Percentiles rank a stretch among this genome's conserved stretches.
phyloP scores from a whole-genome alignment of 352 stramenopile genomes.

The Thalassiosira pacifica region DNA sequence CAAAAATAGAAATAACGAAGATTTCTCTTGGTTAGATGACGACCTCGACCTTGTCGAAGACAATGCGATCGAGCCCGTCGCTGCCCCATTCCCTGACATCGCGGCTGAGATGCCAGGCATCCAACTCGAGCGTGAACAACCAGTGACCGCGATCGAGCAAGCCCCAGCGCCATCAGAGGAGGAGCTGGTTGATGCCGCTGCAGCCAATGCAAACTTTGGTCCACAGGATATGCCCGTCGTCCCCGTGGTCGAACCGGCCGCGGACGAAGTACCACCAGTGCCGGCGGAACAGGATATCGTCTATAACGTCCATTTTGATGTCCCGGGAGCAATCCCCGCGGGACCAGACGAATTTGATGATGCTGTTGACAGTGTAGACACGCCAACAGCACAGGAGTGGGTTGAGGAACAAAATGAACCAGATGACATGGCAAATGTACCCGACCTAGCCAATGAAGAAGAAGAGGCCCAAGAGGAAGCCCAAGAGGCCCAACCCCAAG shows the following conservation, averaged over 20 bases:
- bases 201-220: neutral
- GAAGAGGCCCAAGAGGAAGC: neutral
- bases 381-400: neutral
- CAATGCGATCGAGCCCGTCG: neutral
- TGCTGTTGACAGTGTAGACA: neutral
- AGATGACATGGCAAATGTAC: neutral
- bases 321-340: neutral
- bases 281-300: slow-evolving; percentile 1
- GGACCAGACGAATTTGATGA: neutral
- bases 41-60: neutral
- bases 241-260: no score
- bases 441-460: neutral
- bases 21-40: slow-evolving; percentile 5
- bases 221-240: no score
- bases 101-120: neutral
- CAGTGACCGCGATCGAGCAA: neutral
- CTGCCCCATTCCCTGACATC: neutral
- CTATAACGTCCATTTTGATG: neutral
- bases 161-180: neutral
- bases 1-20: neutral
- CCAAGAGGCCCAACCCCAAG: neutral
- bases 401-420: neutral
- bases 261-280: no score
- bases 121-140: neutral
- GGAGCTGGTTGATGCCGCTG: neutral